phyloP scores from a whole-genome alignment of 441 rosid genomes.

The Pelargonium myrrhifolium region DNA sequence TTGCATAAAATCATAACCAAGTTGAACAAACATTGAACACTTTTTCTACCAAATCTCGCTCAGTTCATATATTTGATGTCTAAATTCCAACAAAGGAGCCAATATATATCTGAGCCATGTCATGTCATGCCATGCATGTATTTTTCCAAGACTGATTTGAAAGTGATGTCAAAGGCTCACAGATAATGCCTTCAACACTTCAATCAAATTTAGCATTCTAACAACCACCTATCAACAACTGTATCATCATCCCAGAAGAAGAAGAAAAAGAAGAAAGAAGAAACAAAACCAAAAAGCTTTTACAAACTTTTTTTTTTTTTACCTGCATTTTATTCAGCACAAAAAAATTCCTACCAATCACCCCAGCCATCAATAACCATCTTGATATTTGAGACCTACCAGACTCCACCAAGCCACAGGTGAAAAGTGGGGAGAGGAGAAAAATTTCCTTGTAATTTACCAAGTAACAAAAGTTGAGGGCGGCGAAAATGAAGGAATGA shows the following conservation, averaged over 20 bases:
- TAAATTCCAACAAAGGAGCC: neutral
- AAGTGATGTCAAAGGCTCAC: neutral
- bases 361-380: slow-evolving; percentile 20
- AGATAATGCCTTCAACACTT: neutral
- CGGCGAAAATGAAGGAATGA: slow-evolving; percentile 14
- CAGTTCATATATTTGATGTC: neutral
- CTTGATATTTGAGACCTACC: slow-evolving; percentile 20
- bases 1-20: too few relatives aligned
- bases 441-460: slow-evolving; percentile 20
- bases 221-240: slow-evolving; percentile 1
- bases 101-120: neutral
- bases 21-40: too few relatives aligned
- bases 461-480: slow-evolving; percentile 13
- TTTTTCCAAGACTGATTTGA: neutral
- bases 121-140: too few relatives aligned
- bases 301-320: slow-evolving; percentile 25
- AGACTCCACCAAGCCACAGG: slow-evolving; percentile 29
- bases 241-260: slow-evolving; percentile 17
- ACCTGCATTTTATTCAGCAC: slow-evolving; percentile 47
- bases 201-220: slow-evolving; percentile 6
- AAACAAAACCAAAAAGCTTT: slow-evolving; percentile 12
- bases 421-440: slow-evolving; percentile 30
- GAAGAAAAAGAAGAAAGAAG: too few relatives aligned
- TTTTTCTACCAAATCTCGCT: too few relatives aligned
- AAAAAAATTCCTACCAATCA: slow-evolving; percentile 31